Conservation (phyloP, 2,329 filamentous ascomycete species). For the Stagonosporopsis cucurbitacearum region DNA sequence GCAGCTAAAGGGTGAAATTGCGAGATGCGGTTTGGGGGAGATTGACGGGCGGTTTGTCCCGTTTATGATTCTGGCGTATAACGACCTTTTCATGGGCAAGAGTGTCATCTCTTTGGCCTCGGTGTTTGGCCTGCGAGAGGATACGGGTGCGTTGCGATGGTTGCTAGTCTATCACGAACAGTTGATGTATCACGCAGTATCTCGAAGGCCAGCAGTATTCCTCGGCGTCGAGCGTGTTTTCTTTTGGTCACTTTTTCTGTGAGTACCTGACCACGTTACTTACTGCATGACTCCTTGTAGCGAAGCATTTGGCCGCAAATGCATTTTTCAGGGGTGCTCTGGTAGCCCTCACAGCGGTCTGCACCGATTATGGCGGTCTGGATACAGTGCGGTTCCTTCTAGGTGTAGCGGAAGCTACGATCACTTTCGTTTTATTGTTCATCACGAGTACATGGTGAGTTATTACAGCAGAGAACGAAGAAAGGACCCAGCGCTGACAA, state of each 20-base stretch:
- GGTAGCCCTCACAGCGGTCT: conserved; percentile 5
- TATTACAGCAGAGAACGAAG: conserved; percentile 10
- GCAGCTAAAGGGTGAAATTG: conserved; percentile 12
- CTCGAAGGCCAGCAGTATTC: conserved; percentile 12
- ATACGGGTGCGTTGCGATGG: conserved; percentile 16
- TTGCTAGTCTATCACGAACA: not conserved
- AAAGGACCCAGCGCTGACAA: not conserved
- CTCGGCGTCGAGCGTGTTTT: not conserved
- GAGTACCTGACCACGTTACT: not conserved
- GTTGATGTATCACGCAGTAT: conserved; percentile 1
- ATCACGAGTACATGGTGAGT: conserved; percentile 39
- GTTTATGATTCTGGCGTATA: conserved; percentile 64
- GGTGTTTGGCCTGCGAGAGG: conserved; percentile 58
- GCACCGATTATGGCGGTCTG: conserved; percentile 3
- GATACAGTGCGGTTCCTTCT: conserved; percentile 9
- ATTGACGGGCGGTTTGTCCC: conserved; percentile 64
- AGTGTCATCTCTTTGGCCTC: conserved; percentile 57
- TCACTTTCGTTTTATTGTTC: conserved; percentile 28
- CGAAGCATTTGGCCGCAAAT: not conserved
- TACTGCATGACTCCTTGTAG: not conserved
- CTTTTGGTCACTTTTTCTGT: not conserved
- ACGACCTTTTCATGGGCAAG: conserved; percentile 69
- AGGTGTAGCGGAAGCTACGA: conserved; percentile 12
- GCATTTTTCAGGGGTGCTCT: not conserved
- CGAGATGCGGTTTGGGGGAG: conserved; percentile 57